phyloP scores from a whole-genome alignment of 2,329 filamentous ascomycete genomes.

The Colletotrichum melonis region DNA sequence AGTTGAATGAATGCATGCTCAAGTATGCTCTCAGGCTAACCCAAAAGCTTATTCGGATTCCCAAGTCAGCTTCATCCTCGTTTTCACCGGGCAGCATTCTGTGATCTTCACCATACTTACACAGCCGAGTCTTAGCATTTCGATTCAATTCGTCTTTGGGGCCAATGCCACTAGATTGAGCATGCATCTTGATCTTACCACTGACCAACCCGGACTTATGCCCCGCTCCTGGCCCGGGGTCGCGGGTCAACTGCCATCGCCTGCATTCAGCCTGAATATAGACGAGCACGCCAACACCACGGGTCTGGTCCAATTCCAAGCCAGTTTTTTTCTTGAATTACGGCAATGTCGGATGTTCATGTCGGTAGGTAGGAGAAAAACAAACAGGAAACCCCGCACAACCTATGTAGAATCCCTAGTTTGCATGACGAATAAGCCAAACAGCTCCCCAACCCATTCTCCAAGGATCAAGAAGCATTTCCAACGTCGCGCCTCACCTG shows the following conservation, averaged over 20 bases:
- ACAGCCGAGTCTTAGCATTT: neutral
- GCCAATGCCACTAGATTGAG: neutral
- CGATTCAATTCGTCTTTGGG: neutral
- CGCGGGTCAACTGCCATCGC: neutral
- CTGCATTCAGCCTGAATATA: slow-evolving; percentile 25
- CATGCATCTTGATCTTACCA: neutral
- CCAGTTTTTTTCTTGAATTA: neutral
- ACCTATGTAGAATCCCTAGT: neutral
- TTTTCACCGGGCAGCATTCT: neutral
- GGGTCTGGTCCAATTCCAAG: neutral
- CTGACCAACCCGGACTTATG: neutral
- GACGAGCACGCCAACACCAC: neutral
- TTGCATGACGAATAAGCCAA: neutral
- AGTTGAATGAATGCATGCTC: neutral
- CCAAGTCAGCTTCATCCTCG: neutral
- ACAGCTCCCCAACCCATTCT: neutral
- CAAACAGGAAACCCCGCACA: neutral
- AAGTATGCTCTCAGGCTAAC: neutral
- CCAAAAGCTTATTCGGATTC: neutral
- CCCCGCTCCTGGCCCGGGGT: neutral
- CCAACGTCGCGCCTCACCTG: neutral
- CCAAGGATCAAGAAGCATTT: neutral
- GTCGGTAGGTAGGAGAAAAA: neutral
- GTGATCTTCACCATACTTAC: neutral
- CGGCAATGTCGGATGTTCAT: too few species aligned